Base-by-base conservation (phyloP, 83 land plant genomes). In the Thuja plicata region DNA sequence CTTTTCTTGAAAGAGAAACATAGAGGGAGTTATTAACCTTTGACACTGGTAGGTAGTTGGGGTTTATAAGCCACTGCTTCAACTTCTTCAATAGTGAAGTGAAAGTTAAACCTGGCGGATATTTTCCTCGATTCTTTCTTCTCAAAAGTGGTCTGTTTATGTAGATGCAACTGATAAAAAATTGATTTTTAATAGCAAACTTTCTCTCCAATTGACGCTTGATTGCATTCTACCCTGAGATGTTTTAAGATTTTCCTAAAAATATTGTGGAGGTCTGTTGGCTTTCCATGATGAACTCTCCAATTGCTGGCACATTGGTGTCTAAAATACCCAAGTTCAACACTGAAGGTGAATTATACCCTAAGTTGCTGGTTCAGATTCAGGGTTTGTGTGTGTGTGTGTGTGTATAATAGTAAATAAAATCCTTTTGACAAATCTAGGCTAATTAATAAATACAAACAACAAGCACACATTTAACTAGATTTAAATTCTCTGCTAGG, bases 171-270 rank as follows among this genome's bases (percentile, higher is more conserved):
- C 10, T 37, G 6, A 46, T 46, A 16, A 46, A 83, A 83, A n/a
- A 3, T 2, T 27, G 35, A 46, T 83, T 16, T 83, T 32, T 54
- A 11, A 83, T 46, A 45, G 30, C n/a, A 80, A 80, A 80, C 19
- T 6, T 50, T 21, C 30, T 38, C 43, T 40, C 43, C 12, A 6
- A 80, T 38, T 38, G 40, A 38, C 40, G 0, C 8, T 11, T n/a
- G 40, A 24, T 37, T 82, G 45, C 85, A 82, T 10, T 13, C 5
- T 46, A 9, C 27, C 12, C 9, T 82, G 27, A 45, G 52, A 0
- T 82, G 85, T 82, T 83, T n/a, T 46, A 83, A 83, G 55, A n/a
- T 46, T 46, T 46, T 83, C 85, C 50, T 83, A 27, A n/a, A 46
- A 50, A 83, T 12, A 34, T 30, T 46, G 85, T n/a, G 46, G 46